Conservation (phyloP, 2,329 filamentous ascomycete genomes). For the Cyphellophora europaea region DNA sequence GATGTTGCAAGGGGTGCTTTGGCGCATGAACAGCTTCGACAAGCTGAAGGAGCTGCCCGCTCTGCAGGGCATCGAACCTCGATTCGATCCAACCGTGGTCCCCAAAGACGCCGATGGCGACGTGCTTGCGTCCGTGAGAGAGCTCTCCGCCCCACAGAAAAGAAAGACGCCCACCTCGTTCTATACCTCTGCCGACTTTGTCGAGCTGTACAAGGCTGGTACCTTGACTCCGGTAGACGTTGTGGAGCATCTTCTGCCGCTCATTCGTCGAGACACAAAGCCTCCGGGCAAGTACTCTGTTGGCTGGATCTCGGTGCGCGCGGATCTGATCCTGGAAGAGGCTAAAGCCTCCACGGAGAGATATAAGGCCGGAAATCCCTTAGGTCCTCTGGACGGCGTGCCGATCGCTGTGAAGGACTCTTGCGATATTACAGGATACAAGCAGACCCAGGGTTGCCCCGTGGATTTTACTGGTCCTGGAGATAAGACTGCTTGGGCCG, state of each 20-base stretch:
- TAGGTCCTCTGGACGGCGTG: conserved; percentile 69
- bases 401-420: conserved; percentile 82
- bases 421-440: conserved; percentile 60
- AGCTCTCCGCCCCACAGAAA: conserved; percentile 24
- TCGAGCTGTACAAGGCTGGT: conserved; percentile 62
- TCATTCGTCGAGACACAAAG: conserved; percentile 53
- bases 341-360: conserved; percentile 65
- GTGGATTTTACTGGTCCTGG: conserved; percentile 43
- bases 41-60: conserved; percentile 45
- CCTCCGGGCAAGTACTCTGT: conserved; percentile 54
- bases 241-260: conserved; percentile 58
- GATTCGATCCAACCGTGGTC: conserved; percentile 50
- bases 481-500: conserved; percentile 57
- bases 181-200: conserved; percentile 67
- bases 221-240: conserved; percentile 64
- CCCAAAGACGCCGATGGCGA: conserved; percentile 25
- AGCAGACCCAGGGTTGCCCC: conserved; percentile 55
- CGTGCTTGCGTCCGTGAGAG: conserved; percentile 7
- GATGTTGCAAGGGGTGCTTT: conserved; percentile 56
- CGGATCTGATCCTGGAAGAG: conserved; percentile 54
- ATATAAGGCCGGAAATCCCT: conserved; percentile 55
- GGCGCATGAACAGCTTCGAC: conserved; percentile 61
- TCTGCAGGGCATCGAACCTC: conserved; percentile 44
- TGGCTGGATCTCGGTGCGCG: conserved; percentile 62
- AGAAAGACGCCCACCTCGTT: conserved; percentile 39